Conservation (phyloP, 768 basidiomycete species). For the Podaxis carcinomalis region DNA sequence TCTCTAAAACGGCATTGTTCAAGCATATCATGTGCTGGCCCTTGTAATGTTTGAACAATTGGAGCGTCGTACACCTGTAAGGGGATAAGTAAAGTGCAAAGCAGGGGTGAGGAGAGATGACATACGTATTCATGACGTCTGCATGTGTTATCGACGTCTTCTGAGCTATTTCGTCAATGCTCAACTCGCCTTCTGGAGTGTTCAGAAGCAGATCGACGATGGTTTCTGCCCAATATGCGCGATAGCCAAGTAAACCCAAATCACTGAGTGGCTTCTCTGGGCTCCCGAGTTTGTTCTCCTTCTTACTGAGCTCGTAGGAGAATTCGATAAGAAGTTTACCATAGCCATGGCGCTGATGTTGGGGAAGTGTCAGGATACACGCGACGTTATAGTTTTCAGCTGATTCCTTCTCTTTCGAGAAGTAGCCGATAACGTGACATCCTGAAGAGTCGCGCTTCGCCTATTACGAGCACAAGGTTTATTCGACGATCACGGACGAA, state of each 20-base stretch:
- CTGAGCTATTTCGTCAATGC: conserved; percentile 96
- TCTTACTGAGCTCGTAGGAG: conserved; percentile 96
- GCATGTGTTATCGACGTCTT: conserved; percentile 92
- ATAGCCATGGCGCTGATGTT: conserved; percentile 95
- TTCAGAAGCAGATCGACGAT: conserved; percentile 87
- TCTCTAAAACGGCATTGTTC: conserved; percentile 86
- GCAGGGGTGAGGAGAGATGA: conserved; percentile 18
- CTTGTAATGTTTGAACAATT: conserved; percentile 95
- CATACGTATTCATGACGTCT: conserved; percentile 98
- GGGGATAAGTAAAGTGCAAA: conserved; percentile 8
- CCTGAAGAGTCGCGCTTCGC: conserved; percentile 83
- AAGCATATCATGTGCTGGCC: conserved; percentile 92
- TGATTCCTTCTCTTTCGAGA: conserved; percentile 98
- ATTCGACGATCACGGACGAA: conserved; percentile 3
- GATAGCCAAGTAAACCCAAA: conserved; percentile 86
- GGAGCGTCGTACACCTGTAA: conserved; percentile 85
- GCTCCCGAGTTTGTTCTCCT: conserved; percentile 91
- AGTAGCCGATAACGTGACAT: conserved; percentile 95
- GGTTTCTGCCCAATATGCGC: conserved; percentile 96
- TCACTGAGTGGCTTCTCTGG: conserved; percentile 98
- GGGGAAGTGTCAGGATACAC: conserved; percentile 97
- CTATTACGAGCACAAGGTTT: conserved; percentile 30
- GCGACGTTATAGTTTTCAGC: conserved; percentile 99
- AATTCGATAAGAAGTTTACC: conserved; percentile 97
- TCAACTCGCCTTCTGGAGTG: conserved; percentile 73